Conservation (phyloP, 208 protist species). For the Leishmania turanica region DNA sequence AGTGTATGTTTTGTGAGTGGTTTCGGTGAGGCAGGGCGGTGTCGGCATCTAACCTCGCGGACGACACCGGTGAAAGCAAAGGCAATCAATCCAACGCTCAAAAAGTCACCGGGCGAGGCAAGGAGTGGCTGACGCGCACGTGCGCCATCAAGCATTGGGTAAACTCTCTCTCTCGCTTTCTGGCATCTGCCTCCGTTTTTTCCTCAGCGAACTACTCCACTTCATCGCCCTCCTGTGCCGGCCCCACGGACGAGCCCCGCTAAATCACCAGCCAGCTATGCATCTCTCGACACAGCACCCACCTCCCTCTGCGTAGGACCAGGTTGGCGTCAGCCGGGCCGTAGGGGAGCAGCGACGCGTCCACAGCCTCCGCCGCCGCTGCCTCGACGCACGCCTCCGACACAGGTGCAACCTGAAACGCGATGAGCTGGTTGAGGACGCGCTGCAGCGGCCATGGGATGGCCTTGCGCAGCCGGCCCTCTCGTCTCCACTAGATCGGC, state of each 20-base stretch:
- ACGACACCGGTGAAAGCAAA: neutral
- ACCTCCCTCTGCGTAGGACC: constrained; percentile 23
- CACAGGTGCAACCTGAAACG: constrained; percentile 36
- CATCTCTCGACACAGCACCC: constrained; percentile 47
- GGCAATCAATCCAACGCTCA: neutral
- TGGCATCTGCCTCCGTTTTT: no score
- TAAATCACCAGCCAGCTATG: constrained; percentile 43
- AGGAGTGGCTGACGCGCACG: neutral
- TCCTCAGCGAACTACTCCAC: neutral
- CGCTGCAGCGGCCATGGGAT: constrained; percentile 53
- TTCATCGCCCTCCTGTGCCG: neutral
- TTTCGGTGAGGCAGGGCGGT: neutral
- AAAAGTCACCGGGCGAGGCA: neutral
- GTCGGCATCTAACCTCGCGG: neutral
- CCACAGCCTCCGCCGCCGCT: constrained; percentile 17
- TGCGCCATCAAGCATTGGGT: neutral
- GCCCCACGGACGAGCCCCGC: neutral
- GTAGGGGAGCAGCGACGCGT: constrained; percentile 8
- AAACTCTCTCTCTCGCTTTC: neutral
- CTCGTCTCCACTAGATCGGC: constrained; percentile 11
- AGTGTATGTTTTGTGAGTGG: neutral
- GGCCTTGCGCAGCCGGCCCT: constrained; percentile 7
- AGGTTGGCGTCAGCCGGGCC: constrained; percentile 9
- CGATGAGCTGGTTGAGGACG: constrained; percentile 52
- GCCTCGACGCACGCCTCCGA: constrained; percentile 46